Evolutionary conservation across 305 asterid species (phyloP).

Genomic region (Andrographis paniculata): DNA sequence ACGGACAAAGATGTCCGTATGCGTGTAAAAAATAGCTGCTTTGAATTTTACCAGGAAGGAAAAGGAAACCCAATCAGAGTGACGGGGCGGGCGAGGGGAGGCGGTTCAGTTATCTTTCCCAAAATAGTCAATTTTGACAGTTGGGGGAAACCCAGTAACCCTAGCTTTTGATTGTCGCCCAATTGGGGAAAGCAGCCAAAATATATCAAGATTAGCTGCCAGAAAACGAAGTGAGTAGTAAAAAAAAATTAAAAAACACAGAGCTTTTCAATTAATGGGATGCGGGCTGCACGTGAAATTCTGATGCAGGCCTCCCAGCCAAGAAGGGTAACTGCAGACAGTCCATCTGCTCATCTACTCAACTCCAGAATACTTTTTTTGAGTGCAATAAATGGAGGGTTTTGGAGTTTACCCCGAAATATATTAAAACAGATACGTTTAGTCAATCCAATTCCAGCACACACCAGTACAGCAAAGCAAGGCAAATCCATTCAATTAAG

Average conservation of each 20-base stretch:
- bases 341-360: not conserved
- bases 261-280: not conserved
- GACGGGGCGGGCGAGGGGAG: not conserved
- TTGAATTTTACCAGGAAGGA: not conserved
- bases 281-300: not conserved
- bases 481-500: not conserved
- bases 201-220: conserved; percentile 1
- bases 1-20: not conserved
- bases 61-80: too few relatives aligned
- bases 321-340: not conserved
- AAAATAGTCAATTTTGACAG: conserved; percentile 16
- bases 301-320: not conserved
- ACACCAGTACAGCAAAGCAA: not conserved
- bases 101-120: conserved; percentile 26
- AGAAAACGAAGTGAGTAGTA: not conserved
- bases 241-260: not conserved
- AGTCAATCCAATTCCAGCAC: not conserved
- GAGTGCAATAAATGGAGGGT: not conserved
- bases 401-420: not conserved
- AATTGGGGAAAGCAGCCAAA: not conserved
- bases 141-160: conserved; percentile 7
- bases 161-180: not conserved
- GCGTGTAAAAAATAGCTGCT: not conserved
- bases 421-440: not conserved
- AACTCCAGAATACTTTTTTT: not conserved